Evolutionary conservation across 805 yeast species (phyloP).

Genomic region (Schwanniomyces yamadae): DNA sequence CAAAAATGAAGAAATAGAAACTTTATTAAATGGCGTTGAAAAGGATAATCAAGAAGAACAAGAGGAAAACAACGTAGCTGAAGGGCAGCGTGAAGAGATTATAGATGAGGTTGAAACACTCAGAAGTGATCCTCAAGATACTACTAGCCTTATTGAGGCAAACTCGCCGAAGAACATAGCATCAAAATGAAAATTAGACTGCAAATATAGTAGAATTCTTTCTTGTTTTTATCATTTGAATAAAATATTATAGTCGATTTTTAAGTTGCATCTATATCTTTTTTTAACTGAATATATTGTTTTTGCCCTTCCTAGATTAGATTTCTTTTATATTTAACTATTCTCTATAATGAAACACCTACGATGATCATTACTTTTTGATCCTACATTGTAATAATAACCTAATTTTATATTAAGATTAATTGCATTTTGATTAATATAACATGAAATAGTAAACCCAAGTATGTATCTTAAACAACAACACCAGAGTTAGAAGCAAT

Average conservation of each 20-base stretch:
- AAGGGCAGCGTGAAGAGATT: slow-evolving; percentile 1
- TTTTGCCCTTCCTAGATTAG: neutral
- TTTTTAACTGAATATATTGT: neutral
- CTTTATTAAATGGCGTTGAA: neutral
- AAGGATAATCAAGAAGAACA: neutral
- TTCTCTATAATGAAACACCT: neutral
- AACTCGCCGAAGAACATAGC: neutral
- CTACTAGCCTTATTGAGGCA: neutral
- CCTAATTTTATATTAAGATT: neutral
- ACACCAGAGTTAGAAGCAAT: slow-evolving; percentile 99
- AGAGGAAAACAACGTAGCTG: neutral
- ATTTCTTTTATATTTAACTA: neutral
- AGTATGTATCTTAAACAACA: slow-evolving; percentile 70
- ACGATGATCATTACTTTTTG: neutral
- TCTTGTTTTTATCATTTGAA: neutral
- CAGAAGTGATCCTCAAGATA: slow-evolving; percentile 2
- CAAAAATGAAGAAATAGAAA: neutral
- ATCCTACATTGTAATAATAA: too few species aligned
- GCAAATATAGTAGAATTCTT: neutral
- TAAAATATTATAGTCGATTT: neutral
- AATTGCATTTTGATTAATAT: slow-evolving; percentile 2
- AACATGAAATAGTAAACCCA: slow-evolving; percentile 2
- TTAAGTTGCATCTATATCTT: neutral
- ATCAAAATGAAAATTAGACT: neutral
- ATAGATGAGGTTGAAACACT: slow-evolving; percentile 10